These are phyloP conservation scores for Rhynchosporium graminicola DNA, from an alignment of 2,329 filamentous ascomycete genomes.

Conservation along the genomic window DNA sequence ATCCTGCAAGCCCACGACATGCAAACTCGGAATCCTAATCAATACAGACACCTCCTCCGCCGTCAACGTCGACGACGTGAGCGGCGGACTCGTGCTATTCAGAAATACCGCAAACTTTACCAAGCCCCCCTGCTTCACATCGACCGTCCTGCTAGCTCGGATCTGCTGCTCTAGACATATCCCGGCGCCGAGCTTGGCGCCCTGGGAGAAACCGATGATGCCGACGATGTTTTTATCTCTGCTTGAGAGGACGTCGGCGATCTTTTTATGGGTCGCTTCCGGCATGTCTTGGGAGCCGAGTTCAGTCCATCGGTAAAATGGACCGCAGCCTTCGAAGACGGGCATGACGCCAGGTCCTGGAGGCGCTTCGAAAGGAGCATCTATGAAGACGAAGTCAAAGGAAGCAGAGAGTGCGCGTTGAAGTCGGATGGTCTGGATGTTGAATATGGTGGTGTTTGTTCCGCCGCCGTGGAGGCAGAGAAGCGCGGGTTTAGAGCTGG, in stretches of 20 bases:
- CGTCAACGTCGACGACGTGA: slow-evolving; percentile 20
- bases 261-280: slow-evolving; percentile 20
- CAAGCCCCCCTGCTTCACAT: not conserved
- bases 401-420: slow-evolving; percentile 40
- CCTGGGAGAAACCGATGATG: slow-evolving; percentile 67
- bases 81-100: slow-evolving; percentile 27
- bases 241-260: slow-evolving; percentile 16
- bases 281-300: slow-evolving; percentile 16
- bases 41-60: slow-evolving; percentile 20
- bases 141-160: not conserved
- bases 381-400: slow-evolving; percentile 72
- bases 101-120: slow-evolving; percentile 31
- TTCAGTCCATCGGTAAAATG: slow-evolving; percentile 29
- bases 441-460: slow-evolving; percentile 31
- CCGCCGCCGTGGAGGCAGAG: slow-evolving; percentile 31
- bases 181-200: slow-evolving; percentile 61
- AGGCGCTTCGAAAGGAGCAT: slow-evolving; percentile 65
- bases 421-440: slow-evolving; percentile 32
- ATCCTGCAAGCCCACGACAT: slow-evolving; percentile 33
- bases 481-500: slow-evolving; percentile 19
- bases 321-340: slow-evolving; percentile 44
- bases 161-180: slow-evolving; percentile 62
- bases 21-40: slow-evolving; percentile 29
- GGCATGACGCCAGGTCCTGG: slow-evolving; percentile 62
- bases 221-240: slow-evolving; percentile 51